Base-by-base conservation (phyloP, 1,284 basidiomycete genomes). In the Ceratobasidium sp. region DNA sequence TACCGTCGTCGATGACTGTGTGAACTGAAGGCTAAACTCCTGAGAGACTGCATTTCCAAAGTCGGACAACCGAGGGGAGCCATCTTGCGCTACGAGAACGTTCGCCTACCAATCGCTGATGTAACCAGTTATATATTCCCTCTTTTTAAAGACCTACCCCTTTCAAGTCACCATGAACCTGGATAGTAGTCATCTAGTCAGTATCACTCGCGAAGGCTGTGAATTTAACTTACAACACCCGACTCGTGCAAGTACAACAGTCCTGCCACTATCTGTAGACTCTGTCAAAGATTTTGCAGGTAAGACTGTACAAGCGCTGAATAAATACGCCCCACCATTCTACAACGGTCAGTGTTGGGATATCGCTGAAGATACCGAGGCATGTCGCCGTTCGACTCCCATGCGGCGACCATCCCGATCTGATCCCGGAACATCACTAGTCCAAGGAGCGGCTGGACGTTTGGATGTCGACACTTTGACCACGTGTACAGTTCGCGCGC, bases 151-250 rank as follows among this genome's bases (percentile, higher is more conserved):
- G 3, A 63, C 71, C 20, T 39, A 73, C 71, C 2, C 20, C 71
- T 46, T 73, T 73, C 5, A 73, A 26, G 26, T 73, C 71, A n/a
- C 71, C 71, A 51, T 73, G 71, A 49, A 73, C 44, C 71, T 73
- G 1, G 7, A 3, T 12, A 28, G 0, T 13, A 53, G 33, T 33
- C 33, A 1, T 10, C 7, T 46, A 39, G 0, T 55, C 13, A 23
- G 10, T n/a, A 4, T 33, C 4, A 4, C 33, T 33, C 4, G 33
- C 4, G 4, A 33, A 33, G 33, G 4, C 33, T 33, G 20, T 69
- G 5, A 33, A 23, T 7, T 10, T 26, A 1, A 18, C 67, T 55
- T 10, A 53, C 51, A 0, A 55, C 23, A 13, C 33, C 23, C 13
- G 4, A 10, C 6, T 20, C 20, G 28, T 69, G 49, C 6, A 69